Percentiles rank a stretch among this genome's conserved stretches.
Evolutionary conservation across 495 filamentous ascomycete species (phyloP).

Genomic region (Aspergillus baeticus): DNA sequence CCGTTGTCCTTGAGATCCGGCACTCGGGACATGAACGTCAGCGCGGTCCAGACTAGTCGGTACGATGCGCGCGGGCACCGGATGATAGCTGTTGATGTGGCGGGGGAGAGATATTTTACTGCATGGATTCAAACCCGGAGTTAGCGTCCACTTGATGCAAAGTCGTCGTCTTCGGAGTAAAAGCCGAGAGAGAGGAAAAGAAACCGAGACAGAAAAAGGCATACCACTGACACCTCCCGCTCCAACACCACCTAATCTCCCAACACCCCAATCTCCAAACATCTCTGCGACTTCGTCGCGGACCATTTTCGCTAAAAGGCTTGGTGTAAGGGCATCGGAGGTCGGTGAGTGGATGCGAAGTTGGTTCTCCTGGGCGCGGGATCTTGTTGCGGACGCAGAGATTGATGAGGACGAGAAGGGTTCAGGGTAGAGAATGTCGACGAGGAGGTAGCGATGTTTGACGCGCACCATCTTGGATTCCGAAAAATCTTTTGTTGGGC

Average conservation of each 20-base stretch:
- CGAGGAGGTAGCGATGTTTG: constrained; percentile 90
- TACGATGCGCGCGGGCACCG: constrained; percentile 75
- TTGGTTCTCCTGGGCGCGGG: constrained; percentile 27
- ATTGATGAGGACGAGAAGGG: constrained; percentile 30
- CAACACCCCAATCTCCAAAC: constrained; percentile 91
- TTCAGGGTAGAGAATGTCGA: constrained; percentile 86
- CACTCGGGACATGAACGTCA: constrained; percentile 76
- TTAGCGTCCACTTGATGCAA: too few species aligned
- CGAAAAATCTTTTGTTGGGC: background rate
- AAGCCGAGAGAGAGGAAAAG: constrained; percentile 8
- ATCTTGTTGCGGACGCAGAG: constrained; percentile 1
- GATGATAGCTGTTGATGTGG: constrained; percentile 92
- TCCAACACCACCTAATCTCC: constrained; percentile 51
- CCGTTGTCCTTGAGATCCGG: constrained; percentile 37
- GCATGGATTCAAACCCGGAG: constrained; percentile 1
- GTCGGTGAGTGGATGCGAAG: constrained; percentile 77
- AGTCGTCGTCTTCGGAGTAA: too few species aligned
- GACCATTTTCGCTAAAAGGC: constrained; percentile 64
- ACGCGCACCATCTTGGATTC: constrained; percentile 75
- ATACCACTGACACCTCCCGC: constrained; percentile 64
- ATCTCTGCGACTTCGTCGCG: constrained; percentile 64
- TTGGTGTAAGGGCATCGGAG: constrained; percentile 60
- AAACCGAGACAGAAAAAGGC: constrained; percentile 11
- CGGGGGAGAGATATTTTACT: constrained; percentile 92
- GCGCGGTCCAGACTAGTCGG: constrained; percentile 82